Percentiles rank a stretch among this genome's conserved stretches.
Conservation (phyloP, 23 red algal genomes). For the Gracilaria caudata region DNA sequence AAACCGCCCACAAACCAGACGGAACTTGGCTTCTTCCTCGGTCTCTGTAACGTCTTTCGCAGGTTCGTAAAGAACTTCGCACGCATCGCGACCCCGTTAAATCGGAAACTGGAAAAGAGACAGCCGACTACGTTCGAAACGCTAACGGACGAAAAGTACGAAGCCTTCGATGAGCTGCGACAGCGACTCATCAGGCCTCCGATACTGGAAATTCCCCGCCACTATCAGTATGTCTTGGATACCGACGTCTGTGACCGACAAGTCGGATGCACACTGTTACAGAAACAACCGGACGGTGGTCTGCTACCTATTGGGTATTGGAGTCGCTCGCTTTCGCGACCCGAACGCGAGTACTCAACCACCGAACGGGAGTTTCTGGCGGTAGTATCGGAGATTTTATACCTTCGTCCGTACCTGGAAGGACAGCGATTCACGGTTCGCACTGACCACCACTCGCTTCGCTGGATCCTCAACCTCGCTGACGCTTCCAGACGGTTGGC, state of each 20-base stretch:
- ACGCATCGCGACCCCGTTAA: not conserved
- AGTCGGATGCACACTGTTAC: slow-evolving; percentile 26
- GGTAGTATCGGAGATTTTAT: slow-evolving; percentile 34
- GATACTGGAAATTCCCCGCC: slow-evolving; percentile 12
- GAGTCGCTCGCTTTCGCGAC: not conserved
- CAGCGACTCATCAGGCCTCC: not conserved
- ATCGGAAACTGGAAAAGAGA: slow-evolving; percentile 2
- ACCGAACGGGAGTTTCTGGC: slow-evolving; percentile 34
- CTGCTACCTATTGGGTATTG: slow-evolving; percentile 40
- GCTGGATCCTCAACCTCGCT: slow-evolving; percentile 43
- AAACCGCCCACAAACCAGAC: slow-evolving; percentile 31
- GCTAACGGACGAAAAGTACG: slow-evolving; percentile 3
- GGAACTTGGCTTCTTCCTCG: slow-evolving; percentile 18
- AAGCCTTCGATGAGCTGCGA: slow-evolving; percentile 19
- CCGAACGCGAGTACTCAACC: slow-evolving; percentile 34
- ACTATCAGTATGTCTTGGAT: slow-evolving; percentile 20
- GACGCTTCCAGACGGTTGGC: not conserved
- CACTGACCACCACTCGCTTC: slow-evolving; percentile 36
- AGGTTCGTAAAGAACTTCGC: slow-evolving; percentile 43
- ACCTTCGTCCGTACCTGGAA: slow-evolving; percentile 59
- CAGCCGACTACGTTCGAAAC: not conserved
- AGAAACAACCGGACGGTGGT: slow-evolving; percentile 33
- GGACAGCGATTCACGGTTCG: slow-evolving; percentile 14
- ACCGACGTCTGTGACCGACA: slow-evolving; percentile 47
- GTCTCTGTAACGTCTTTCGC: slow-evolving; percentile 18